Base-by-base conservation (phyloP, 2,329 filamentous ascomycete species). In the Colletotrichum musicola region DNA sequence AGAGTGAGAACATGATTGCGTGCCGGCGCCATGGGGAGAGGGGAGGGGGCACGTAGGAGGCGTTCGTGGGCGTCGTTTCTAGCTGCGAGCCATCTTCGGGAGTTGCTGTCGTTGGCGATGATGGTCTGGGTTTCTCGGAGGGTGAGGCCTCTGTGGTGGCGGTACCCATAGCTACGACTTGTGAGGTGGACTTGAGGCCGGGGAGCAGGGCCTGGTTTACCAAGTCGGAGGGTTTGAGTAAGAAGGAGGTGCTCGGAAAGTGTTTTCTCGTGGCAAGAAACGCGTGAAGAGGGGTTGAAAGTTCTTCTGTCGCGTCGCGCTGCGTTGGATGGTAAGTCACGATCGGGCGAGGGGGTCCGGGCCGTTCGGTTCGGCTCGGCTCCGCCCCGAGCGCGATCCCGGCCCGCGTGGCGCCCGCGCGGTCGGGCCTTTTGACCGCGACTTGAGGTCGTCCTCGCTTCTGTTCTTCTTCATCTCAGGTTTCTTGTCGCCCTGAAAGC, bases 1-100 rank as follows among this genome's bases (percentile, higher is more conserved):
- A 77, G 4, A 76, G 72, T 0, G 60, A 46, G 46, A 65, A 61
- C 62, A 66, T 62, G 13, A 69, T 47, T 5, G 66, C 62, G 10
- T 30, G 61, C 1, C 60, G 60, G 4, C 53, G 60, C 20, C 22
- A 51, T 6, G 51, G 46, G 16, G 49, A 25, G 16, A 53, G 18
- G 2, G 47, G 18, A 14, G 60, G 60, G 1, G 64, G 51, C 0
- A 30, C 9, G n/a, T 64, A 64, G 2, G 59, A 68, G 10, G 60
- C 18, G 0, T 35, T 40, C 2, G 60, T 64, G 3, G 46, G 9
- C 6, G 46, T 49, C 4, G 46, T 6, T 14, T 20, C 6, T 4
- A 49, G 46, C 12, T 14, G 40, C 14, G 40, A n/a, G 40, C 40
- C 40, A 42, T 42, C 40, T 42, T 42, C 13, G 13, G 6, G 30